Evolutionary conservation across 139 green algal genomes (phyloP).

Genomic region (Tetradesmus obliquus): DNA sequence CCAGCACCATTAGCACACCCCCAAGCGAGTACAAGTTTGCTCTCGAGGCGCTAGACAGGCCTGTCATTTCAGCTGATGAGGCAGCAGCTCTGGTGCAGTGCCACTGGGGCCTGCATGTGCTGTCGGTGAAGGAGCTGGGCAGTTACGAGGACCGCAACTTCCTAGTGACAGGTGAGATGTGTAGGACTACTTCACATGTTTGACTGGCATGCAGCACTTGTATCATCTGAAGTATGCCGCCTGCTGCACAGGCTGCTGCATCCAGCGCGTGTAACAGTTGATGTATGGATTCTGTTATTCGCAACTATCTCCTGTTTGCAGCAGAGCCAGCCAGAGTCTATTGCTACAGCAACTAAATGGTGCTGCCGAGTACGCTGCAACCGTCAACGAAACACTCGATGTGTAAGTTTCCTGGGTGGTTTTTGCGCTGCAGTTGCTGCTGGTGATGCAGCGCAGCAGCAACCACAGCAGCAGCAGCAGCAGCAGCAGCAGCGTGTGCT

Average conservation of each 20-base stretch:
- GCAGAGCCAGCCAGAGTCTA: neutral
- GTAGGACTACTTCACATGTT: too few species aligned
- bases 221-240: too few species aligned
- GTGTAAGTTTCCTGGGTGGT: neutral
- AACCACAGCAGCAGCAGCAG: neutral
- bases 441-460: neutral
- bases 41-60: neutral
- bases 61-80: neutral
- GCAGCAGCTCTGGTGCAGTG: neutral
- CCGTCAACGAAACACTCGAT: neutral
- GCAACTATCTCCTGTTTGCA: neutral
- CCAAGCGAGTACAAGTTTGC: neutral
- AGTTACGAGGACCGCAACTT: slow-evolving; percentile 41
- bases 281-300: neutral
- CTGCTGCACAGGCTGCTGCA: neutral
- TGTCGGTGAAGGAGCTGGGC: slow-evolving; percentile 21
- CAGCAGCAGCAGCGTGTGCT: neutral
- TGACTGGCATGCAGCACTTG: neutral
- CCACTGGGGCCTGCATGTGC: neutral
- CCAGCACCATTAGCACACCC: neutral
- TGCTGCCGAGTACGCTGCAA: neutral
- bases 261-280: neutral
- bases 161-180: neutral
- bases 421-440: neutral
- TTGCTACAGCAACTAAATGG: neutral